Base-by-base conservation (phyloP, 73 alveolate genomes). In the Blepharisma japonicum region DNA sequence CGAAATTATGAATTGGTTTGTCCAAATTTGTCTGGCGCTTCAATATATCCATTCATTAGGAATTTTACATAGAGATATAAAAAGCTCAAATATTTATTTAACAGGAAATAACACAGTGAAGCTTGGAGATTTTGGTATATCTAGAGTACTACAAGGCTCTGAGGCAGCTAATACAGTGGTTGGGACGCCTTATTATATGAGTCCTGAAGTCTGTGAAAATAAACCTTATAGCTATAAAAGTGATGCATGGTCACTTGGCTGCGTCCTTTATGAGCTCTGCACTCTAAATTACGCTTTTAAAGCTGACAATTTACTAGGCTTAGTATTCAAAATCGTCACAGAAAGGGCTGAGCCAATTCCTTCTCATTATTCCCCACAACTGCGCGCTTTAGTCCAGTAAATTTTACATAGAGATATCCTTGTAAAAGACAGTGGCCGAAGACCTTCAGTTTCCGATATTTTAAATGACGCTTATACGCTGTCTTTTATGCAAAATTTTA, bases 201-300 rank as follows among this genome's bases (percentile, higher is more conserved):
- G 82, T 45, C 91, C 91, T 20, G 91, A 96, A 87, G 98, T 93
- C 21, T 96, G 99, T 89, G 94, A 95, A 84, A 93, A 84, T 81
- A 81, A 89, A 55, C 98, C 98, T 2, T 96, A 96, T 80, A 89
- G 98, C 53, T 89, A 70, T 74, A 94, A 96, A 84, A 81, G 96
- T 25, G 99, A 96, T 87, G 96, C 95, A 6, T 96, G 99, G 99
- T 94, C 98, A 21, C 80, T 96, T n/a, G 99, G 99, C 32, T 95
- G 99, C 81, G 97, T 96, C 38, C 86, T 96, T 0, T 95, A 94
- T 85, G 99, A 96, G 83, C 83, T 96, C 70, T 96, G 99, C 80
- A 87, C 98, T 18, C 86, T 96, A 9, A 86, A 77, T 71, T 98
- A 94, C 81, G 99, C 99, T 3, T 96, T 96, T 89, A 82, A 95